These are phyloP conservation scores for Serendipita sp. DNA, from an alignment of 768 basidiomycete species.

Conservation along the genomic window DNA sequence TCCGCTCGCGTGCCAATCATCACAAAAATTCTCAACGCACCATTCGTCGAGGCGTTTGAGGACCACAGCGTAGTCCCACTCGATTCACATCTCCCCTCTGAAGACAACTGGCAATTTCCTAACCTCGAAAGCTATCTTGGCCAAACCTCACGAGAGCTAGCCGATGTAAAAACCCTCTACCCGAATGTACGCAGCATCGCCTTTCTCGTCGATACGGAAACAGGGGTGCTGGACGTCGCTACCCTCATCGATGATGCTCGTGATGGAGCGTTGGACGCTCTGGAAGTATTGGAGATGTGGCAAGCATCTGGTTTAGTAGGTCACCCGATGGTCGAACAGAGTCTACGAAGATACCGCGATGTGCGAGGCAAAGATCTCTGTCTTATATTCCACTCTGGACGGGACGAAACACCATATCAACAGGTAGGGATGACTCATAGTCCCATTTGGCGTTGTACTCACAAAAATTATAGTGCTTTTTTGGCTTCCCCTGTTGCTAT, in stretches of 20 bases:
- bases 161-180: neutral
- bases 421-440: neutral
- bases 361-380: neutral
- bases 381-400: neutral
- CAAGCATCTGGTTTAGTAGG: neutral
- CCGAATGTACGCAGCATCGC: neutral
- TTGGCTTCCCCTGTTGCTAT: conserved; percentile 1
- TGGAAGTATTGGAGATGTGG: neutral
- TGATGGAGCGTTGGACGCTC: neutral
- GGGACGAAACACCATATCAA: conserved; percentile 5
- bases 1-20: neutral
- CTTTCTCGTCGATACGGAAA: neutral
- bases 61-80: neutral
- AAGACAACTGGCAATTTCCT: conserved; percentile 3
- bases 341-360: neutral
- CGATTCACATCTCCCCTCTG: neutral
- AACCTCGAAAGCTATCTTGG: neutral
- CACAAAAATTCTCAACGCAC: neutral
- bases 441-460: neutral
- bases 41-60: neutral
- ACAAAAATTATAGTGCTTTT: neutral
- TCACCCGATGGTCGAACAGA: neutral
- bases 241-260: neutral
- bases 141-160: neutral
- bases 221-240: conserved; percentile 1